Evolutionary conservation across 2,329 filamentous ascomycete species (phyloP).

Genomic region (Microsporum canis): DNA sequence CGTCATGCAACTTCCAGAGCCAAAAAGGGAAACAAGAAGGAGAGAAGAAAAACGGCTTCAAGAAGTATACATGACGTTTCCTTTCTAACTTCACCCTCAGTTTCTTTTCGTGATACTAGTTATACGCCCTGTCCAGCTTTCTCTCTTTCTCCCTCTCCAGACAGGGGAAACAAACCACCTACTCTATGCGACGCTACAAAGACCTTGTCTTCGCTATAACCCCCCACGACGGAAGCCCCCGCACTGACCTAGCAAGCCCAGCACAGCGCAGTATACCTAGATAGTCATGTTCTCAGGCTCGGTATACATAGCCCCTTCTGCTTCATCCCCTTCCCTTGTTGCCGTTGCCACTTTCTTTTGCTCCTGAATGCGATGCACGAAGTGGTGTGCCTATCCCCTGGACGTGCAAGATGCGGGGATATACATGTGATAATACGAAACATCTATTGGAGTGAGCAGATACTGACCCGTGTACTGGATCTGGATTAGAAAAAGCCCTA

Average conservation of each 20-base stretch:
- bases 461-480: background rate
- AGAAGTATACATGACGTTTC: background rate
- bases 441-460: background rate
- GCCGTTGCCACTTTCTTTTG: background rate
- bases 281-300: conserved; percentile 5
- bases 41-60: background rate
- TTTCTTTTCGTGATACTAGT: background rate
- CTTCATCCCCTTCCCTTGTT: background rate
- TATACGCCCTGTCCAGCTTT: background rate
- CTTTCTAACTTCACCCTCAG: background rate
- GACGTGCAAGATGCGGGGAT: no score
- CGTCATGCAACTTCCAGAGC: background rate
- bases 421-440: background rate
- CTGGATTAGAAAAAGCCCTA: conserved; percentile 64
- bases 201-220: background rate
- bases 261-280: background rate
- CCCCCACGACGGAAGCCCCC: background rate
- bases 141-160: background rate
- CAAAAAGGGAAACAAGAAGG: background rate
- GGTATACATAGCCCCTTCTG: background rate
- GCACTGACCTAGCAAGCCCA: background rate
- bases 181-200: background rate
- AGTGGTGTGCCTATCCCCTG: background rate
- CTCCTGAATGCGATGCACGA: background rate
- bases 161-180: background rate